Conservation (phyloP, 139 green algal genomes). For the Asterochloris sp. region DNA sequence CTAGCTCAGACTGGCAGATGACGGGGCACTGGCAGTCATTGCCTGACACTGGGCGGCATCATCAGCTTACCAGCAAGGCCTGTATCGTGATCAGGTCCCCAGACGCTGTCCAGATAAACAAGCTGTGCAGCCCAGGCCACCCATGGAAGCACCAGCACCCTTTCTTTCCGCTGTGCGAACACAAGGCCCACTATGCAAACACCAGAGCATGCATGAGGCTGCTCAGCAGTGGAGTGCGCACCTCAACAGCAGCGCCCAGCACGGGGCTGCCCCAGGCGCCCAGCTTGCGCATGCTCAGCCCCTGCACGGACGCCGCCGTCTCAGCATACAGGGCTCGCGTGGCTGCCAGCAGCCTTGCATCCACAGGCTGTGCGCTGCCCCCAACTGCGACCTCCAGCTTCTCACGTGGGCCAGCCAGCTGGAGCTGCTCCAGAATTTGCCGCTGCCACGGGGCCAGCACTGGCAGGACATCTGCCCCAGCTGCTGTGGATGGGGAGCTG, state of each 20-base stretch:
- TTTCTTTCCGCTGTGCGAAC: too few relatives aligned
- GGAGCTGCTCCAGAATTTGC: constrained; percentile 36
- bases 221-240: background rate
- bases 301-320: constrained; percentile 36
- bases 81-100: too few relatives aligned
- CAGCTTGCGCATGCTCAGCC: constrained; percentile 18
- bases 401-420: constrained; percentile 29
- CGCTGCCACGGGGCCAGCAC: constrained; percentile 44
- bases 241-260: constrained; percentile 33
- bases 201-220: too few relatives aligned
- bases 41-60: too few relatives aligned
- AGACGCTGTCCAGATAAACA: too few relatives aligned
- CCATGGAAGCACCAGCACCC: too few relatives aligned
- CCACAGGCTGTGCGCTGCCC: constrained; percentile 16
- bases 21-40: too few relatives aligned
- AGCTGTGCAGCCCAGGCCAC: too few relatives aligned
- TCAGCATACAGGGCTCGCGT: constrained; percentile 44
- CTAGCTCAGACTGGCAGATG: too few relatives aligned
- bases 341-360: constrained; percentile 54
- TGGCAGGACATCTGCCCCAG: constrained; percentile 9
- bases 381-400: constrained; percentile 23
- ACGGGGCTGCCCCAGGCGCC: constrained; percentile 24
- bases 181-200: too few relatives aligned
- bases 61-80: too few relatives aligned
- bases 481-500: too few relatives aligned